These are phyloP conservation scores for Murraya koenigii DNA, from an alignment of 345 rosid genomes.

Conservation along the genomic window DNA sequence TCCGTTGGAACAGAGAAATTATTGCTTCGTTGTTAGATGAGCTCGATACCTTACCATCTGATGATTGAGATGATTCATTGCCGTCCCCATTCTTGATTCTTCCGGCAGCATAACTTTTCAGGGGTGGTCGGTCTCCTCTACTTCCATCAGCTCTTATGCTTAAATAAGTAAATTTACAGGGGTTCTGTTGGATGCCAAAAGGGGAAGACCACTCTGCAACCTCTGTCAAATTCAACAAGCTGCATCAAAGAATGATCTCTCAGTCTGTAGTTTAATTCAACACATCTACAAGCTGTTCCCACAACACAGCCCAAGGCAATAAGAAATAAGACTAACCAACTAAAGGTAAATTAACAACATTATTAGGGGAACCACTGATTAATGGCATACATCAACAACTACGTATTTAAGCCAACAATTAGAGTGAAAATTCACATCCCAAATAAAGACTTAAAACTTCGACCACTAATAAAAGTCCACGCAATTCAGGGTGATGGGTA, in stretches of 20 bases:
- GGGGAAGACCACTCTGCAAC: conserved; percentile 35
- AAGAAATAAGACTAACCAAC: too few species aligned
- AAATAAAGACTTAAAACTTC: neutral
- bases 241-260: conserved; percentile 49
- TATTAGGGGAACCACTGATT: neutral
- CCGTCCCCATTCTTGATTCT: conserved; percentile 11
- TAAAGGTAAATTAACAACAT: neutral
- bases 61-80: conserved; percentile 15
- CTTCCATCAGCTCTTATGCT: conserved; percentile 26
- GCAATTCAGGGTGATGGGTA: neutral
- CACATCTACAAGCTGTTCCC: neutral
- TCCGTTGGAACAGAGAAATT: conserved; percentile 46
- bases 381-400: neutral
- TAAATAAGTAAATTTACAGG: conserved; percentile 16
- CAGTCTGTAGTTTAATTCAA: conserved; percentile 28
- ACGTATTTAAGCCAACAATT: neutral
- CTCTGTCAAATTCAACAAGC: conserved; percentile 73
- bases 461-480: neutral
- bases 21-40: conserved; percentile 47
- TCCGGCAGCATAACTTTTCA: conserved; percentile 23
- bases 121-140: conserved; percentile 21
- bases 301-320: too few species aligned
- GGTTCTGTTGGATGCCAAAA: conserved; percentile 16
- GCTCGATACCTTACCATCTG: conserved; percentile 12
- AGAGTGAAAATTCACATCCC: neutral